Base-by-base conservation (phyloP, 768 basidiomycete genomes). In the Naganishia vaughanmartiniae region DNA sequence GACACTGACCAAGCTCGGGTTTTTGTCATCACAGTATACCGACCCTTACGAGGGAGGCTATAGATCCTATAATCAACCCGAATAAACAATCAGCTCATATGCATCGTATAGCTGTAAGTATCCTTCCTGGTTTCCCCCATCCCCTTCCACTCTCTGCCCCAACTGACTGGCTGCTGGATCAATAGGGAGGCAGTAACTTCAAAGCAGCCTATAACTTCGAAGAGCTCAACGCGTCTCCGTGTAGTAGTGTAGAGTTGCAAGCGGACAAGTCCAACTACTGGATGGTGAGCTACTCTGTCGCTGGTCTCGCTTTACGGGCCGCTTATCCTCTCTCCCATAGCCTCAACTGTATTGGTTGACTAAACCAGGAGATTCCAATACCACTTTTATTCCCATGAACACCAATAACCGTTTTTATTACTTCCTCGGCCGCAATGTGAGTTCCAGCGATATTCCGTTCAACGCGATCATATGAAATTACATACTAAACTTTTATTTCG, bases 21-120 rank as follows among this genome's bases (percentile, higher is more conserved):
- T 21, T 21, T 46, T 15, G 21, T 19, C 46, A 10, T 24, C 63
- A 73, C 33, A 74, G 69, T 39, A 65, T 74, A 21, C 70, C 74
- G 54, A 65, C 63, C 4, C 69, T 80, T 28, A 74, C 65, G 65
- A 74, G 73, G 54, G 77, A 78, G 67, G 67, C 70, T 55, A 54
- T 80, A 36, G 79, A 80, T 66, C 77, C 79, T 7, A 72, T 80
- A 54, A 74, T 80, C 53, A 75, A 66, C 42, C 75, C 76, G 34
- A 78, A 78, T 57, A 55, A 34, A 5, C 70, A 73, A 19, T 53
- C 69, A n/a, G 53, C 69, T 17, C 79, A 80, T 60, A 77, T 78
- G 79, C 79, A 80, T 73, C 72, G 75, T 70, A 71, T 80, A 67
- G 54, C 76, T 53, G 78, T 69, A 24, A 58, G 68, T 33, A 2